Evolutionary conservation across 495 filamentous ascomycete species (phyloP).

Genomic region (Penicillium roqueforti): DNA sequence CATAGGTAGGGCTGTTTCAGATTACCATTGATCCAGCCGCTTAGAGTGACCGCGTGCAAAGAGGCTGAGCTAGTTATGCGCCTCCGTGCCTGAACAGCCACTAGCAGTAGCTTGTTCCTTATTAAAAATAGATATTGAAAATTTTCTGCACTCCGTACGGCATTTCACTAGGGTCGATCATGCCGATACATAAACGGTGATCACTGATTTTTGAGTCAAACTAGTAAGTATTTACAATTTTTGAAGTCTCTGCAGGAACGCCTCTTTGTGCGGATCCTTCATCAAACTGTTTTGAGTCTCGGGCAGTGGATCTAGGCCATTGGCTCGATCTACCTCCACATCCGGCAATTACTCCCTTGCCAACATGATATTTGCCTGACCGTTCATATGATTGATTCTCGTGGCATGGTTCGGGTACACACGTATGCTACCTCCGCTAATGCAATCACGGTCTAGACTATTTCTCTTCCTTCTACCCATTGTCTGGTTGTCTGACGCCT

Average conservation of each 20-base stretch:
- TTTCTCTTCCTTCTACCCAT: background rate
- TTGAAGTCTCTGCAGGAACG: background rate
- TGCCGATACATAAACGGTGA: background rate
- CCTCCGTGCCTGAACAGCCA: background rate
- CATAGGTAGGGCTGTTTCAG: conserved; percentile 14
- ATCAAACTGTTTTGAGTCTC: background rate
- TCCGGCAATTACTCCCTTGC: background rate
- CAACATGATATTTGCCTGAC: no score
- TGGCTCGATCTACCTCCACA: background rate
- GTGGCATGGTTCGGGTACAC: background rate
- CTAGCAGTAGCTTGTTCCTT: background rate
- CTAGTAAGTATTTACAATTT: background rate
- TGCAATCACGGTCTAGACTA: background rate
- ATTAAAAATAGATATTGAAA: conserved; percentile 4
- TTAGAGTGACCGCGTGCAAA: conserved; percentile 3
- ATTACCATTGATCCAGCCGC: background rate
- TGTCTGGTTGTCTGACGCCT: background rate
- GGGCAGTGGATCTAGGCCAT: background rate
- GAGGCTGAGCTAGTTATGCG: conserved; percentile 18
- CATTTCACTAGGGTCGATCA: background rate
- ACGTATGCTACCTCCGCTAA: background rate
- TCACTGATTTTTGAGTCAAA: background rate
- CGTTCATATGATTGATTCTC: background rate
- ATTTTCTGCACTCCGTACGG: background rate
- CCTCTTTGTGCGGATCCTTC: background rate